phyloP scores from a whole-genome alignment of 2,329 filamentous ascomycete species.

The Chalaropsis thielavioides region DNA sequence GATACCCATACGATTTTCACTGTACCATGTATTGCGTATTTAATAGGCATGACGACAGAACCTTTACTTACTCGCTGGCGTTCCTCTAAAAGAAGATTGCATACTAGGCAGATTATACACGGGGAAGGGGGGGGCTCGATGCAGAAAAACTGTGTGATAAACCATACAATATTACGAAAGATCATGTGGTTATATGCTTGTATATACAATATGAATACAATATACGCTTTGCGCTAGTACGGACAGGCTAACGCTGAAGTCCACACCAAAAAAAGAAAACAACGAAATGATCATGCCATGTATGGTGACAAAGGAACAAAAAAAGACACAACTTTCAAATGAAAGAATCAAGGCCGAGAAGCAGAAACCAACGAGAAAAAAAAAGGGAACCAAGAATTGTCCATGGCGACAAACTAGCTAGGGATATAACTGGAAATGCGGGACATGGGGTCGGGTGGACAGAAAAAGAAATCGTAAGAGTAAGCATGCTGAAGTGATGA shows the following conservation, averaged over 20 bases:
- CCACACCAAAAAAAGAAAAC: not conserved
- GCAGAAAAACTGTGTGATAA: not conserved
- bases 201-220: not conserved
- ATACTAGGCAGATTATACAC: too few relatives aligned
- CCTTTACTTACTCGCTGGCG: not conserved
- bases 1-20: not conserved
- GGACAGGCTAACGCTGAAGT: not conserved
- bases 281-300: not conserved
- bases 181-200: not conserved
- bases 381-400: not conserved
- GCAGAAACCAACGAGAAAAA: not conserved
- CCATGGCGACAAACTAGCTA: not conserved
- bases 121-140: too few relatives aligned
- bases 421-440: not conserved
- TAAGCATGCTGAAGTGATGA: not conserved
- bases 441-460: not conserved
- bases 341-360: not conserved
- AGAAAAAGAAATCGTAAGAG: constrained; percentile 1
- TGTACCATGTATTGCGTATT: not conserved
- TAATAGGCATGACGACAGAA: not conserved
- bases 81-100: not conserved
- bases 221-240: not conserved
- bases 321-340: too few relatives aligned
- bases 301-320: not conserved
- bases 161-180: not conserved